Evolutionary conservation across 805 yeast genomes (phyloP), one percentile per base, ranked within the genome.

Genomic region (Saturnispora mendoncae): DNA sequence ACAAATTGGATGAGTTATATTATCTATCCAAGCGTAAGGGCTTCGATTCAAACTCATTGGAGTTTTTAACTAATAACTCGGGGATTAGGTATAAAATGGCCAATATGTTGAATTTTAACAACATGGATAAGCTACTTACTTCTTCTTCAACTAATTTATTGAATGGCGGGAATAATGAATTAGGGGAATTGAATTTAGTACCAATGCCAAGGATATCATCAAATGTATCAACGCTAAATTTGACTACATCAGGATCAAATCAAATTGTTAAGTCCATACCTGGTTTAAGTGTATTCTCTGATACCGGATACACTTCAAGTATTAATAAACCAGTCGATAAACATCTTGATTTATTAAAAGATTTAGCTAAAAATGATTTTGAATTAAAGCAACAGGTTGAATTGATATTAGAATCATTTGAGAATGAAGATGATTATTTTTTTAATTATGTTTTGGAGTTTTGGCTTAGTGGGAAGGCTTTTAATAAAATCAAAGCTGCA

Each of bases 1-100:
- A 52, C 19, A 57, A 59, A 38, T 44, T 60, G 5, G 64, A 60
- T 38, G 52, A 51, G 9, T 46, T 60, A n/a, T 58, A 54, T 37
- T 37, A 55, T 35, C 39, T 60, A 8, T 48, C 58, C n/a, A 58
- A 57, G 38, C 51, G 61, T 39, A 60, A 60, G 41, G 64, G 64
- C 2, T 59, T 59, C 39, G 55, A 57, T 38, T 20, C 51, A 13
- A 52, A 50, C 38, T 45, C 58, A 14, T 48, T 60, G 17, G 56
- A 52, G 28, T 59, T 60, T 42, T 45, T 50, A 26, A 55, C 62
- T 7, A 60, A 60, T 41, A 46, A 48, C 7, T 33, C 46, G 4
- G 51, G 48, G 37, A 53, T 59, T 7, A 49, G 48, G 12, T 43
- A 43, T 14, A 46, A 47, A 14, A 53, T 49, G 39, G 48, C 49